Conservation (phyloP, 306 rosid genomes). For the Cotoneaster glaucophyllus region DNA sequence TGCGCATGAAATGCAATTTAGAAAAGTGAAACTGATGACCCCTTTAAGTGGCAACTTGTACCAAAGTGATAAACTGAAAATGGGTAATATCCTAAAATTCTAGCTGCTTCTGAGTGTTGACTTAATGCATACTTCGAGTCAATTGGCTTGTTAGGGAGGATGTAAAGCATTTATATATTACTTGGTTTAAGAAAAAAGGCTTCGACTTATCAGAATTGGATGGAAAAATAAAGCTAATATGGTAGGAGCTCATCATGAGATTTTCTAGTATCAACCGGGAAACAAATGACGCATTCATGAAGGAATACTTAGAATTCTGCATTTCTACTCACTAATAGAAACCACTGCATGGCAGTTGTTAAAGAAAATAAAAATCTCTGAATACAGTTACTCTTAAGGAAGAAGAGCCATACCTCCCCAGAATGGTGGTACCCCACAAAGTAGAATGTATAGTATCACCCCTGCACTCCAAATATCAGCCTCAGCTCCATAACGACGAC, state of each 20-base stretch:
- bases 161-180: background rate
- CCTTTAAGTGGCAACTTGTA: background rate
- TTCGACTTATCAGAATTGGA: background rate
- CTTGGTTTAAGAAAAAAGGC: background rate
- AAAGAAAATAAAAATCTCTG: background rate
- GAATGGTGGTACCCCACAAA: slow-evolving; percentile 92
- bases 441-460: slow-evolving; percentile 80
- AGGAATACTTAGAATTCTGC: background rate
- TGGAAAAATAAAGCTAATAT: background rate
- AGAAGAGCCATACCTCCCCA: slow-evolving; percentile 69
- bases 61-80: background rate
- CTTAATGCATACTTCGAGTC: background rate
- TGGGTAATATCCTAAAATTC: background rate
- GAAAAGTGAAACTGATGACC: slow-evolving; percentile 20
- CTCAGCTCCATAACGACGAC: slow-evolving; percentile 72
- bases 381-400: background rate
- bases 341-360: background rate
- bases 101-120: background rate
- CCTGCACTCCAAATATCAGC: slow-evolving; percentile 99
- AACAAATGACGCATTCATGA: background rate
- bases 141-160: background rate
- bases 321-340: background rate
- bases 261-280: background rate
- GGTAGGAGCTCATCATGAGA: background rate
- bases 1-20: slow-evolving; percentile 29